Conservation (phyloP, 192 early-diverging fungal genomes). For the Coemansia sp. region DNA sequence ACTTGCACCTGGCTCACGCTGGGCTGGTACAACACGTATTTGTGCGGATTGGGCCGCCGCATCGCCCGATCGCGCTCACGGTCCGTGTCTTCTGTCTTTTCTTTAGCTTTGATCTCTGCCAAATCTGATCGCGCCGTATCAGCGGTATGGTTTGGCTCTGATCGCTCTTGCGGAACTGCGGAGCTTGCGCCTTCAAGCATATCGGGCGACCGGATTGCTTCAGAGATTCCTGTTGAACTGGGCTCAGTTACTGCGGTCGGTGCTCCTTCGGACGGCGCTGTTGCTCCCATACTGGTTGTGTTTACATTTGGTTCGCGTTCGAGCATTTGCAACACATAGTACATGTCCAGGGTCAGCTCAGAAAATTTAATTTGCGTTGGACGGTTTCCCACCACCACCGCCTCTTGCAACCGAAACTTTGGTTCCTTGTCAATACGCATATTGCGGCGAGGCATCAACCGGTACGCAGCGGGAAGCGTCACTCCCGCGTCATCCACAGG, state of each 20-base stretch:
- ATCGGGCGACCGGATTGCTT: conserved; percentile 5
- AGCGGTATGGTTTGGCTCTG: not conserved
- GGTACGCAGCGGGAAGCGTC: conserved; percentile 26
- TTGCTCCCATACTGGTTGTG: not conserved
- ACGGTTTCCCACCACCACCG: conserved; percentile 92
- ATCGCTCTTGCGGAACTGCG: not conserved
- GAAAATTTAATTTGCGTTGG: conserved; percentile 98
- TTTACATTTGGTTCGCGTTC: conserved; percentile 53
- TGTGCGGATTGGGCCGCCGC: conserved; percentile 75
- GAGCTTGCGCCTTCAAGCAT: conserved; percentile 1
- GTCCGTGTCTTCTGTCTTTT: not conserved
- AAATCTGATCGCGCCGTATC: conserved; percentile 1
- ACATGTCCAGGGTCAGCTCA: conserved; percentile 95
- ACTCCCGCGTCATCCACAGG: conserved; percentile 31
- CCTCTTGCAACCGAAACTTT: conserved; percentile 77
- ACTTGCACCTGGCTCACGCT: conserved; percentile 88
- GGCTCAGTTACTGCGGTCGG: conserved; percentile 23
- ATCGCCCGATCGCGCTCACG: conserved; percentile 23
- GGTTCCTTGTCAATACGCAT: conserved; percentile 27
- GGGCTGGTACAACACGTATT: conserved; percentile 91
- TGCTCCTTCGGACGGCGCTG: not conserved
- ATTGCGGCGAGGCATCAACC: conserved; percentile 15
- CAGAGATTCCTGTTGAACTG: conserved; percentile 10
- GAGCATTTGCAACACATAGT: conserved; percentile 91
- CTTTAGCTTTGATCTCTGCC: not conserved